Evolutionary conservation across 164 flowering plant genomes (phyloP).

Genomic region (Kingdonia uniflora): DNA sequence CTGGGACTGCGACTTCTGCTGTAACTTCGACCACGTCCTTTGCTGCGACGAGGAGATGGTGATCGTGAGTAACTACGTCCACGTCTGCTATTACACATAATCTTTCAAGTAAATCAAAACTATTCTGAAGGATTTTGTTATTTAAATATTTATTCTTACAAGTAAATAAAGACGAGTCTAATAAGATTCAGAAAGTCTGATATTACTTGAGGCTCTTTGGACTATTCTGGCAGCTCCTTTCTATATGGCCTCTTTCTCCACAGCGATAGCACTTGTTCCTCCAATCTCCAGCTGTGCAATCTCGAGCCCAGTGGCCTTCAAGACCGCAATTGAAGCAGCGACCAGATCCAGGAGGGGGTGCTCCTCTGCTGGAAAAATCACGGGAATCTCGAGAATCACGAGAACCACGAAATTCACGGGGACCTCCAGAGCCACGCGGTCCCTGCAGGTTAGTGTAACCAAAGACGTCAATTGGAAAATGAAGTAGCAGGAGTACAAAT

Average conservation of each 20-base stretch:
- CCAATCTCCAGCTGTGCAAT: conserved; percentile 99
- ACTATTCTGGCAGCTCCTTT: conserved; percentile 81
- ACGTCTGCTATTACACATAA: conserved; percentile 14
- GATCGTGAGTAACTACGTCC: conserved; percentile 63
- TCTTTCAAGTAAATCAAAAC: no score
- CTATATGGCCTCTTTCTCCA: conserved; percentile 85
- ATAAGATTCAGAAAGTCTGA: no score
- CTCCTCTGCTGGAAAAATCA: conserved; percentile 22
- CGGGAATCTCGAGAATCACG: no score
- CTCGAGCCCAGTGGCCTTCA: conserved; percentile 99
- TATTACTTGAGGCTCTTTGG: conserved; percentile 60
- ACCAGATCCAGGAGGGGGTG: conserved; percentile 94
- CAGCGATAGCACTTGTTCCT: conserved; percentile 95
- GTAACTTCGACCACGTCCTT: conserved; percentile 42
- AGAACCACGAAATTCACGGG: conserved; percentile 40
- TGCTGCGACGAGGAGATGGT: conserved; percentile 54
- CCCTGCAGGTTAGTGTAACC: conserved; percentile 12
- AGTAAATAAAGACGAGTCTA: no score
- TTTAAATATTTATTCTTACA: no score
- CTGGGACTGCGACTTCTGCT: conserved; percentile 73
- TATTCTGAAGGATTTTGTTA: no score
- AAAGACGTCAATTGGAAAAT: no score
- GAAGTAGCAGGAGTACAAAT: neutral
- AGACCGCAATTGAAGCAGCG: conserved; percentile 95
- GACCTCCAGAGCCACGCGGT: conserved; percentile 21